Base-by-base conservation (phyloP, 371 early-diverging fungal genomes). In the Mucor mucedo region DNA sequence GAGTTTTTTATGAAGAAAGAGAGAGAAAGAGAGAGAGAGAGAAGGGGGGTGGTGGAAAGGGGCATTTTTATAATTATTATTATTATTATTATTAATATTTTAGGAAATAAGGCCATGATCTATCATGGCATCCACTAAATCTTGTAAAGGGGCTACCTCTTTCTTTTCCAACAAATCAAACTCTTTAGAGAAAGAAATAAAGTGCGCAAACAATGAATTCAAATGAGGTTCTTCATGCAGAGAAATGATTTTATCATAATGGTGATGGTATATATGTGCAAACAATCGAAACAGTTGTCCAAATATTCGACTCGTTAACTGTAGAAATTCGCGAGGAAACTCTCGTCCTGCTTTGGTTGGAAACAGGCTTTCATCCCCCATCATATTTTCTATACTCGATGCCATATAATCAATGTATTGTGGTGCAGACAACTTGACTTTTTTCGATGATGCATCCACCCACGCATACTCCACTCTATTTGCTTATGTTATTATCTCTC, bases 371-470 rank as follows among this genome's bases (percentile, higher is more conserved):
- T 97, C 96, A 66, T 98, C 96, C 60, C 90, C 89, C 56, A 98
- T 67, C 62, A 88, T 78, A 28, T 88, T 90, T 72, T 97, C 94
- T 60, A 96, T 89, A 85, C 92, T 93, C 35, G 95, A 92, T 77
- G 93, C 88, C 63, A 93, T 91, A 63, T 89, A 95, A 77, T 98
- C 96, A 35, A 97, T 92, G 69, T 98, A 96, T 67, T 96, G 96
- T 30, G 93, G 93, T 56, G 98, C 98, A 4, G 94, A 87, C 38
- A 96, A 77, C 64, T 92, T 94, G 42, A 92, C 80, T 39, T 85
- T 87, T 71, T 91, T 91, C 41, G 89, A 87, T 55, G 93, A 90
- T 4, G 87, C 89, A 77, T 98, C 97, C 45, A 88, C 84, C 97
- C 97, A 98, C 13, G 88, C 79, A 73, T 95, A 97, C 60, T 97